phyloP scores from a whole-genome alignment of 495 filamentous ascomycete genomes.

The Neurospora tetraspora region DNA sequence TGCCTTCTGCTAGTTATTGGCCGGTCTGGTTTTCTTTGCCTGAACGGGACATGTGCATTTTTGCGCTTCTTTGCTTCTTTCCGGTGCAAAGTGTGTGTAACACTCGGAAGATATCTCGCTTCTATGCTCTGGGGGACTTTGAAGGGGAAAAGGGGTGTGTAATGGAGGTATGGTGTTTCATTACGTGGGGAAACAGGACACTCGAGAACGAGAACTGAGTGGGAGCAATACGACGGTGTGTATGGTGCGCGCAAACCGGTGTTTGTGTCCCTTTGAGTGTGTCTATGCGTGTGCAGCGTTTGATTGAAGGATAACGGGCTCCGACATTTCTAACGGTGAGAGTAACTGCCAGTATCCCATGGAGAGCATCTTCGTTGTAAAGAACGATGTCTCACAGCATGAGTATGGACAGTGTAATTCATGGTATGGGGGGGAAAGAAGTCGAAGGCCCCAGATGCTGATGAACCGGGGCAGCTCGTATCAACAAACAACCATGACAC shows the following conservation, averaged over 20 bases:
- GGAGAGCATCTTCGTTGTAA: not conserved
- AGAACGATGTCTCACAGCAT: not conserved
- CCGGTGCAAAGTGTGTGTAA: not conserved
- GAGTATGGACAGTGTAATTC: not conserved
- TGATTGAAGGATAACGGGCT: constrained; percentile 1
- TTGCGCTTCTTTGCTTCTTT: not conserved
- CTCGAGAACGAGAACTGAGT: not conserved
- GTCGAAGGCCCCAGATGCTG: not conserved
- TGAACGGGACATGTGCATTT: not conserved
- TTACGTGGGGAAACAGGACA: constrained; percentile 16
- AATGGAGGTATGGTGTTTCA: constrained; percentile 7
- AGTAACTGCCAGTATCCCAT: not conserved
- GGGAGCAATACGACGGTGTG: constrained; percentile 1
- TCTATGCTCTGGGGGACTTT: not conserved
- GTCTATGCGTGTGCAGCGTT: not conserved
- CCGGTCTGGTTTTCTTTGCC: not conserved
- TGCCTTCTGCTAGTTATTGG: not conserved
- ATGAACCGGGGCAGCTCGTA: not conserved
- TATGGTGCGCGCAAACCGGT: constrained; percentile 1
- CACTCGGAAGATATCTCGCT: not conserved
- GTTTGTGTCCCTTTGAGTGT: not conserved
- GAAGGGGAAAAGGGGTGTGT: constrained; percentile 5
- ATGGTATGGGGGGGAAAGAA: not conserved
- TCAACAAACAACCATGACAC: not conserved
- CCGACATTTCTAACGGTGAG: not conserved